Evolutionary conservation across 495 filamentous ascomycete genomes (phyloP).

Genomic region (Gamarada debralockiae): DNA sequence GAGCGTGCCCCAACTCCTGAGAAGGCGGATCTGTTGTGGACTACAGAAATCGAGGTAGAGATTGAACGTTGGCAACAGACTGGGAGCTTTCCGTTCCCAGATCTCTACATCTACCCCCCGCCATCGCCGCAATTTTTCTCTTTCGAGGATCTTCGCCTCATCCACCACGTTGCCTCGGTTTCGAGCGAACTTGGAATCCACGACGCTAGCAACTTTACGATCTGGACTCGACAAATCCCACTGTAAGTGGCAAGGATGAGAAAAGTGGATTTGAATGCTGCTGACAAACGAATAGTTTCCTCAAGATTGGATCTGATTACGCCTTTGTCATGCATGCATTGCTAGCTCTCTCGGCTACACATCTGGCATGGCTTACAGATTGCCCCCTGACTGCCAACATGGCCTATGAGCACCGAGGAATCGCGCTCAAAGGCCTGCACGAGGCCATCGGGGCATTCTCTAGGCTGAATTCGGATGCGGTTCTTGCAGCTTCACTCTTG

Average conservation of each 20-base stretch:
- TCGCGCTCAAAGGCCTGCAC: slow-evolving; percentile 83
- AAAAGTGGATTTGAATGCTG: slow-evolving; percentile 3
- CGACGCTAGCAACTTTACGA: slow-evolving; percentile 73
- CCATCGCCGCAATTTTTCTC: slow-evolving; percentile 64
- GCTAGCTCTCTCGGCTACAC: slow-evolving; percentile 84
- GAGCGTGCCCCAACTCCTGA: slow-evolving; percentile 63
- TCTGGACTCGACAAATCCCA: slow-evolving; percentile 91
- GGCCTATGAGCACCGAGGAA: slow-evolving; percentile 79
- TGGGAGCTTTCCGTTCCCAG: slow-evolving; percentile 82
- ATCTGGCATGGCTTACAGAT: slow-evolving; percentile 81
- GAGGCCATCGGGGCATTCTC: slow-evolving; percentile 84
- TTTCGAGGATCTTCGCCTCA: slow-evolving; percentile 74
- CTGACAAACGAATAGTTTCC: slow-evolving; percentile 57
- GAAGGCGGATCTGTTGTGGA: slow-evolving; percentile 77
- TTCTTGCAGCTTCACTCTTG: slow-evolving; percentile 87
- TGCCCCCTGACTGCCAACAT: slow-evolving; percentile 80
- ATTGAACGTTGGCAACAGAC: slow-evolving; percentile 82
- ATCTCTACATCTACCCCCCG: slow-evolving; percentile 65
- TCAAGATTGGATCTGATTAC: slow-evolving; percentile 74
- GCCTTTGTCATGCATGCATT: slow-evolving; percentile 91
- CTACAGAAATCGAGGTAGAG: slow-evolving; percentile 66
- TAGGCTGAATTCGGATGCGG: slow-evolving; percentile 81
- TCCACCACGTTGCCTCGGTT: slow-evolving; percentile 86
- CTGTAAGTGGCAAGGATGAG: slow-evolving; percentile 57
- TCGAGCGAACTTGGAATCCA: slow-evolving; percentile 75